Evolutionary conservation across 2,329 filamentous ascomycete genomes (phyloP).

Genomic region (Ascochyta clinopodiicola): DNA sequence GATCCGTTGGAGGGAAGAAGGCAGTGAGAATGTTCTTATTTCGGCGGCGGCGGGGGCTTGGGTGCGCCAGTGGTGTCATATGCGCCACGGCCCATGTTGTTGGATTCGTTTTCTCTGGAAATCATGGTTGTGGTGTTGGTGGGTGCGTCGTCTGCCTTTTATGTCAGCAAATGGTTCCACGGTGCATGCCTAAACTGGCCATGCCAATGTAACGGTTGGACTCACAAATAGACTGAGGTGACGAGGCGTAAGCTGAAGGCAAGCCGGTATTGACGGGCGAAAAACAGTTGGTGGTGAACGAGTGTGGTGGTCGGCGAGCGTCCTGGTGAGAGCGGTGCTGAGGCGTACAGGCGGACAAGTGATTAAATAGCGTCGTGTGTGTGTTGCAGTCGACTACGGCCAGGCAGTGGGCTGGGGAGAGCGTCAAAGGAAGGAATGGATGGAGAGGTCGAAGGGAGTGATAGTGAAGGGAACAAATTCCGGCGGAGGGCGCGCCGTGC

Average conservation of each 20-base stretch:
- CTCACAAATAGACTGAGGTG: constrained; percentile 29
- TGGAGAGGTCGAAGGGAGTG: constrained; percentile 35
- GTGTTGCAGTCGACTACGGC: constrained; percentile 37
- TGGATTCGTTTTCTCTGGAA: constrained; percentile 49
- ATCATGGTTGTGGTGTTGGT: constrained; percentile 45
- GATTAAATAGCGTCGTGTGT: constrained; percentile 36
- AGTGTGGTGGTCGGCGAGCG: constrained; percentile 29
- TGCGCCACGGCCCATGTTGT: constrained; percentile 58
- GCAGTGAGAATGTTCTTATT: constrained; percentile 33
- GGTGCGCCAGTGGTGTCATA: constrained; percentile 59
- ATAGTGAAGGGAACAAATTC: constrained; percentile 31
- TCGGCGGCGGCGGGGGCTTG: constrained; percentile 52
- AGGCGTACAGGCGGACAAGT: constrained; percentile 15
- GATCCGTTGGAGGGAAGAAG: constrained; percentile 4
- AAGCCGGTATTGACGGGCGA: constrained; percentile 23
- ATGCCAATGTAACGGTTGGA: constrained; percentile 14
- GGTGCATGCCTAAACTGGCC: constrained; percentile 17
- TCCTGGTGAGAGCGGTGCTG: constrained; percentile 15
- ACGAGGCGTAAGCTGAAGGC: constrained; percentile 31
- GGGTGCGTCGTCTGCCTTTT: constrained; percentile 39
- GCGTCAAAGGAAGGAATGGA: constrained; percentile 29
- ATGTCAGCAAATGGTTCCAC: constrained; percentile 36
- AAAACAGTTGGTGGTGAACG: constrained; percentile 18
- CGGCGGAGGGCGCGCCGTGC: constrained; percentile 33
- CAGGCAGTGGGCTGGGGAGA: constrained; percentile 34